Percentiles rank a stretch among this genome's conserved stretches.
These are phyloP conservation scores for Exidia glandulosa DNA, from an alignment of 768 basidiomycete species.

Conservation along the genomic window DNA sequence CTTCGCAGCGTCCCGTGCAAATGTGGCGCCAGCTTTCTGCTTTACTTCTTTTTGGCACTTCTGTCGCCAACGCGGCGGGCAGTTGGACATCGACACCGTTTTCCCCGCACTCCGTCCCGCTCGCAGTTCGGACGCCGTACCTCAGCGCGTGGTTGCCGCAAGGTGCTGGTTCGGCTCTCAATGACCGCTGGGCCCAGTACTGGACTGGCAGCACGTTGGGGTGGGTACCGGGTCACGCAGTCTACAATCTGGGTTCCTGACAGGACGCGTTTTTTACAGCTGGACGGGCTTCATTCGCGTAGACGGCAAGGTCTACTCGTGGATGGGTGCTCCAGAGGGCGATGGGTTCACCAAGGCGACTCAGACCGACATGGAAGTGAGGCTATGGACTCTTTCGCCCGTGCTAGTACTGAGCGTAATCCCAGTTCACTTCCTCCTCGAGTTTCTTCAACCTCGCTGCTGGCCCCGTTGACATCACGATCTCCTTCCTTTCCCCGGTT, in stretches of 20 bases:
- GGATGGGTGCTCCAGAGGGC: slow-evolving; percentile 1
- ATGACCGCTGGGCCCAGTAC: slow-evolving; percentile 5
- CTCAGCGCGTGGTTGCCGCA: slow-evolving; percentile 7
- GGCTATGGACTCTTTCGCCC: neutral
- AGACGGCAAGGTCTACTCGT: slow-evolving; percentile 4
- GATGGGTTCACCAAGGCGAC: neutral
- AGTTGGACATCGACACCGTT: neutral
- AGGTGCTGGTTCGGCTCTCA: slow-evolving; percentile 3
- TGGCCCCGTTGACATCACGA: slow-evolving; percentile 50
- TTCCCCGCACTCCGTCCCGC: slow-evolving; percentile 1
- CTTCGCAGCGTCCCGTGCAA: neutral
- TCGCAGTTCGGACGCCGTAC: slow-evolving; percentile 7
- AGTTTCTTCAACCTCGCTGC: slow-evolving; percentile 52
- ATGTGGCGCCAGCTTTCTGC: neutral
- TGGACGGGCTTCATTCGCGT: slow-evolving; percentile 7
- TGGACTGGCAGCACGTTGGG: slow-evolving; percentile 3
- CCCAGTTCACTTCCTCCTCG: slow-evolving; percentile 63
- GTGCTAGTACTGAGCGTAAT: neutral
- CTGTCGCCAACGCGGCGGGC: neutral
- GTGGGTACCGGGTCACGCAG: neutral
- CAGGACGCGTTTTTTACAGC: neutral
- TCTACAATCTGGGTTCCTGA: neutral
- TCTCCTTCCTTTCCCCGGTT: slow-evolving; percentile 56
- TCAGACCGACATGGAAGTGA: slow-evolving; percentile 1
- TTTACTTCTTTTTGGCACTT: neutral